A percentile compares a stretch with the other conserved stretches of the same genome.
Conservation (phyloP, 805 yeast species). For the Zygosaccharomyces gambellarensis region DNA sequence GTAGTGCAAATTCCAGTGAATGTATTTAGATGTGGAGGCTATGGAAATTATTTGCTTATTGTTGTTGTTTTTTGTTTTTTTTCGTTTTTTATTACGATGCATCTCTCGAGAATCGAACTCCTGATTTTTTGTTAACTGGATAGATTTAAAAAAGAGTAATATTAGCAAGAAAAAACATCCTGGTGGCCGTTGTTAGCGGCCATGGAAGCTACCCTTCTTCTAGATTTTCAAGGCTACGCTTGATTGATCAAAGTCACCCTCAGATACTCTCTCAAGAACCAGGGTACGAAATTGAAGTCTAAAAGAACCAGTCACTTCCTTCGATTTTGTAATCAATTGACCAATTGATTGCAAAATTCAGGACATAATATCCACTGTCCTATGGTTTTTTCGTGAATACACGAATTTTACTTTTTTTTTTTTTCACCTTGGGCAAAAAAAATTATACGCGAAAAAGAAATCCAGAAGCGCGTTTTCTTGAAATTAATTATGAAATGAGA, state of each 20-base stretch:
- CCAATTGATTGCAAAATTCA: background rate
- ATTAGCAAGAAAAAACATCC: too few relatives aligned
- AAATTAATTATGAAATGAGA: background rate
- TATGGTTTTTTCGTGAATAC: background rate
- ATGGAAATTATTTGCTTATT: too few relatives aligned
- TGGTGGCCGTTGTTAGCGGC: too few relatives aligned
- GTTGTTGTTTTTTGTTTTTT: too few relatives aligned
- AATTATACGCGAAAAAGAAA: constrained; percentile 4
- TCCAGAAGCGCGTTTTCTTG: constrained; percentile 1
- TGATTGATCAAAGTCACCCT: background rate
- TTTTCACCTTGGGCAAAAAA: constrained; percentile 1
- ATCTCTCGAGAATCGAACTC: too few relatives aligned
- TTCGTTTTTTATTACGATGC: too few relatives aligned
- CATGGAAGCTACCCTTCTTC: too few relatives aligned
- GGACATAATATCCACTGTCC: background rate
- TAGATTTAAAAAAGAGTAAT: too few relatives aligned
- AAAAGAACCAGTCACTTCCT: background rate
- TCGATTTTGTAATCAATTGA: background rate
- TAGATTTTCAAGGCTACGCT: too few relatives aligned
- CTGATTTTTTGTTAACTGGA: too few relatives aligned
- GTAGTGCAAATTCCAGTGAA: too few relatives aligned
- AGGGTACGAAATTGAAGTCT: background rate
- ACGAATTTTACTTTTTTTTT: constrained; percentile 1
- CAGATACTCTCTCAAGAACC: background rate
- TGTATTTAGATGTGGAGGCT: too few relatives aligned